Evolutionary conservation across 2,329 filamentous ascomycete species (phyloP), one percentile per base, ranked within the genome.

Genomic region (Aspergillus fumigatiaffinis): DNA sequence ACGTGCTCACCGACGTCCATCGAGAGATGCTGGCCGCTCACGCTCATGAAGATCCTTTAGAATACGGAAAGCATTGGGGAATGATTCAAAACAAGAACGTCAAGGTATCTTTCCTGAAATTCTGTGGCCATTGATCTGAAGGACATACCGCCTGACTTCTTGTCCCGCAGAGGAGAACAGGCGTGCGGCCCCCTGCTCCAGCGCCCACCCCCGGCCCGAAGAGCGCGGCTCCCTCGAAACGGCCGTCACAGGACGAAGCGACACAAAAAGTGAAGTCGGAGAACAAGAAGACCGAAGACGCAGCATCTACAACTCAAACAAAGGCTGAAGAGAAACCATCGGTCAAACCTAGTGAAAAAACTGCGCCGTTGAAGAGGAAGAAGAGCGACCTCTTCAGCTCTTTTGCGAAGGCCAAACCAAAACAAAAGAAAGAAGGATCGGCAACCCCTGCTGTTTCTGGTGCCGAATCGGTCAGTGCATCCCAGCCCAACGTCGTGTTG

Each of bases 71-170:
- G 62, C 79, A 80, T 35, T 92, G 90, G 68, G 90, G 91, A 6
- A 84, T 86, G 52, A 92, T 96, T 58, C 79, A 82, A 52, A 96
- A 96, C 66, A 80, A 84, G 3, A 78, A 88, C 64, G 85, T 89
- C 55, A 86, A 81, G 76, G 80, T 80, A 73, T 46, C 63, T 48
- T 3, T 26, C 21, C 4, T 0, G 21, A 44, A 17, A 14, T 50
- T 21, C 57, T 58, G 12, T 47, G 21, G 21, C 9, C 21, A 47
- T 47, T 25, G 21, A 14, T 23, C 14, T 25, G 3, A 23, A 25
- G 21, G 17, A 23, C 23, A 7, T 12, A 25, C 26, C 9, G 44
- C 59, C 12, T 20, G 9, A 10, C 21, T 38, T 10, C 41, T 28
- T 46, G 21, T 28, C 23, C 12, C 58, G 42, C 57, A 83, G 79